A percentile compares a stretch with the other conserved stretches of the same genome.
phyloP scores from a whole-genome alignment of 306 rosid genomes.

The Prosopis cineraria region DNA sequence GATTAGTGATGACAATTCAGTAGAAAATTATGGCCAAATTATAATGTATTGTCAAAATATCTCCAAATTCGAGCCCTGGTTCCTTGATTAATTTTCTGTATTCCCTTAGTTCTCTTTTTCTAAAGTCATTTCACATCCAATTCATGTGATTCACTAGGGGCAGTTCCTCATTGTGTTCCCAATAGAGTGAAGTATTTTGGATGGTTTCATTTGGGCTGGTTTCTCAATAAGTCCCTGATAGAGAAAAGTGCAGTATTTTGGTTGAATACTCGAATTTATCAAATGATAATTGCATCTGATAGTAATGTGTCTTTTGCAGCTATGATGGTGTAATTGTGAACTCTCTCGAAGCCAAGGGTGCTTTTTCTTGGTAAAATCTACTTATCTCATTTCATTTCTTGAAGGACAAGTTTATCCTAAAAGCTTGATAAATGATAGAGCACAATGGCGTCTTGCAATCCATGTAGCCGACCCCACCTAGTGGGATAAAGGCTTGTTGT shows the following conservation, averaged over 20 bases:
- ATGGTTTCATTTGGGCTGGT: neutral
- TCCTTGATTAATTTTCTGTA: conserved; percentile 2
- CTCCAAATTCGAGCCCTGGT: neutral
- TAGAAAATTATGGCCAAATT: conserved; percentile 5
- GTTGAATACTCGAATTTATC: conserved; percentile 28
- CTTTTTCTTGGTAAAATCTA: conserved; percentile 83
- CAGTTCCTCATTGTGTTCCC: conserved; percentile 8
- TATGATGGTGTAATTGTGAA: conserved; percentile 80
- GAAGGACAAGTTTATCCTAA: conserved; percentile 17
- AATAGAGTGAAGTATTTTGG: conserved; percentile 16
- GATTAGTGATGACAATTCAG: neutral
- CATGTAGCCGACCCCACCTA: no score
- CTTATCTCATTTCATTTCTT: conserved; percentile 27
- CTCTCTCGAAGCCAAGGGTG: conserved; percentile 72
- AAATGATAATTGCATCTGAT: conserved; percentile 38
- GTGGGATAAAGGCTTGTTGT: no score
- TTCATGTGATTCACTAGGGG: neutral
- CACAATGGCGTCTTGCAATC: no score
- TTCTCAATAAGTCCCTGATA: conserved; percentile 4
- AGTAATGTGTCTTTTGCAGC: conserved; percentile 54
- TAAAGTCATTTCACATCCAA: neutral
- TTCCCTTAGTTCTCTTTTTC: neutral
- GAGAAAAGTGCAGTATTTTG: conserved; percentile 11
- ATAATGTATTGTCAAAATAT: neutral
- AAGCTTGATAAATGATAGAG: no score